Evolutionary conservation across 1,139 yeast species (phyloP).

Genomic region (Geotrichum candidum): DNA sequence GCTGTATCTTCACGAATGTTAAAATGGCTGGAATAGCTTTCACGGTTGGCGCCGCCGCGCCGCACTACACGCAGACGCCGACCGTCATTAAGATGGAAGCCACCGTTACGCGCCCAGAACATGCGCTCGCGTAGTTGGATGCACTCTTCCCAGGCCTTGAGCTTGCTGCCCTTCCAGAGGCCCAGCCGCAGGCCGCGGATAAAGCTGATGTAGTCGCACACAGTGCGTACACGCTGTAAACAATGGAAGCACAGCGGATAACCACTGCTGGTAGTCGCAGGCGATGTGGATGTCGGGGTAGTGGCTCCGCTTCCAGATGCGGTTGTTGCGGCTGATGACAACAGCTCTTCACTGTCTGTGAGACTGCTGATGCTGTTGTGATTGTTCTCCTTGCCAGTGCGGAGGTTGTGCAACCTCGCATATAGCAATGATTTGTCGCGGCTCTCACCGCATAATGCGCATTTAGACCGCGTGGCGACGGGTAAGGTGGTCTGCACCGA

Average conservation of each 20-base stretch:
- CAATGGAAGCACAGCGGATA: constrained; percentile 86
- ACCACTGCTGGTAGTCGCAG: constrained; percentile 22
- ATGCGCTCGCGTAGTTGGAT: constrained; percentile 52
- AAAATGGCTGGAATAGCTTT: background rate
- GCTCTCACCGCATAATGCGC: constrained; percentile 77
- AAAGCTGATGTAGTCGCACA: constrained; percentile 73
- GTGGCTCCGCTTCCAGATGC: background rate
- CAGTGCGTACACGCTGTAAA: constrained; percentile 67
- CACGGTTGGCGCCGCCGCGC: background rate
- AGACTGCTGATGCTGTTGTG: background rate
- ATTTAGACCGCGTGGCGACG: constrained; percentile 66
- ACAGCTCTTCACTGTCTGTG: background rate
- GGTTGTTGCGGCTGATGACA: background rate
- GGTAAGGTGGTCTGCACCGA: constrained; percentile 43
- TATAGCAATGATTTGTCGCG: constrained; percentile 66
- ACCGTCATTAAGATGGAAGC: background rate
- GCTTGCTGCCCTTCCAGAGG: constrained; percentile 46
- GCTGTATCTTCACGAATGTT: background rate
- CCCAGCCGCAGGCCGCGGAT: constrained; percentile 57
- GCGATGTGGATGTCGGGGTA: background rate
- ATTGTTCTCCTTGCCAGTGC: constrained; percentile 30
- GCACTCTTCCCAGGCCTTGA: constrained; percentile 54
- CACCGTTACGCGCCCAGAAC: constrained; percentile 62
- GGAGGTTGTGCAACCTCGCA: constrained; percentile 68
- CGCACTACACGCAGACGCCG: background rate